Evolutionary conservation across 2,329 filamentous ascomycete genomes (phyloP).

Genomic region (Pestalotiopsis sp.): DNA sequence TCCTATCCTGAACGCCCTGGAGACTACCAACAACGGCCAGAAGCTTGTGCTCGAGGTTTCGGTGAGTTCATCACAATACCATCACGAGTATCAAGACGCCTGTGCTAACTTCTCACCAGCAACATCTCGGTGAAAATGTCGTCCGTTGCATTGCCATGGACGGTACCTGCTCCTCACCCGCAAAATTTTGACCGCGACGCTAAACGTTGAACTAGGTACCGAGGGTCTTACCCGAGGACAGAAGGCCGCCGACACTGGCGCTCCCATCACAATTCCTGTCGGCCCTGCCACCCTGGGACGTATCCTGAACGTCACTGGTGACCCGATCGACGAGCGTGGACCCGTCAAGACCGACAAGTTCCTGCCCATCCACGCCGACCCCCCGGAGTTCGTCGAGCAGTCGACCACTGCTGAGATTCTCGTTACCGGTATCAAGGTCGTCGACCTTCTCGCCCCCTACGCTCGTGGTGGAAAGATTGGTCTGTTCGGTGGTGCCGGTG

Average conservation of each 20-base stretch:
- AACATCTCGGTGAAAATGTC: slow-evolving; percentile 99
- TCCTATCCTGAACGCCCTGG: slow-evolving; percentile 94
- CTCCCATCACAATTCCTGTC: slow-evolving; percentile 95
- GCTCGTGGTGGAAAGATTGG: slow-evolving; percentile 99
- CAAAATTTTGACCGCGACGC: slow-evolving; percentile 21
- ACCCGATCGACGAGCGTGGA: slow-evolving; percentile 99
- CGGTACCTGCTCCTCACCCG: slow-evolving; percentile 60
- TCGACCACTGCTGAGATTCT: slow-evolving; percentile 95
- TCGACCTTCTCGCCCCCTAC: slow-evolving; percentile 97
- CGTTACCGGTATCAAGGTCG: slow-evolving; percentile 99
- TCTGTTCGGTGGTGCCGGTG: slow-evolving; percentile 99
- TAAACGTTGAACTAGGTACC: slow-evolving; percentile 66
- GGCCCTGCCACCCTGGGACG: slow-evolving; percentile 91
- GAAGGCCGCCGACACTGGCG: slow-evolving; percentile 82
- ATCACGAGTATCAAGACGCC: slow-evolving; percentile 10
- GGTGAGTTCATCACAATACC: slow-evolving; percentile 54
- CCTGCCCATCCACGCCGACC: slow-evolving; percentile 90
- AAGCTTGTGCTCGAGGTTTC: slow-evolving; percentile 96
- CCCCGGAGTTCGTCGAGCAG: slow-evolving; percentile 91
- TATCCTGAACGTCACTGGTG: slow-evolving; percentile 99
- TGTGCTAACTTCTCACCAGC: slow-evolving; percentile 58
- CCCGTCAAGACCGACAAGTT: slow-evolving; percentile 92
- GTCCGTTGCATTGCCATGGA: slow-evolving; percentile 99
- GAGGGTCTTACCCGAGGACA: slow-evolving; percentile 97
- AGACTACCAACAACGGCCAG: slow-evolving; percentile 86